phyloP scores from a whole-genome alignment of 75 land plant genomes.

The Ceratopteris richardii region DNA sequence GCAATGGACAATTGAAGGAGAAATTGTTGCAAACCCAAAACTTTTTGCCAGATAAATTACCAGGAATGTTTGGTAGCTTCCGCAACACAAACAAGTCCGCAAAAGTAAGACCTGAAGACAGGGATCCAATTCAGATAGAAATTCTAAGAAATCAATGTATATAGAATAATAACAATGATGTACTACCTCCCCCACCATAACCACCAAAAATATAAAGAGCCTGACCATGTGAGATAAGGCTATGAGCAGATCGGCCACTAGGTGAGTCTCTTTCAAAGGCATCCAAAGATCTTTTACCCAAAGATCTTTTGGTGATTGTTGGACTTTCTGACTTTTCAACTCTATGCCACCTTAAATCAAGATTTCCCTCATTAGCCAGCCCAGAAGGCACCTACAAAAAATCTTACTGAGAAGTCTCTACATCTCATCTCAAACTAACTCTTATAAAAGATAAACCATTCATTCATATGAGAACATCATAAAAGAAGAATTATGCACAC shows the following conservation, averaged over 20 bases:
- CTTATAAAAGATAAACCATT: not conserved
- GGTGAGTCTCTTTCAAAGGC: constrained; percentile 13
- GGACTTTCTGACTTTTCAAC: not conserved
- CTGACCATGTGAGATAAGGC: constrained; percentile 15
- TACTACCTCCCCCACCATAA: constrained; percentile 37
- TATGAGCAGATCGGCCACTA: constrained; percentile 36
- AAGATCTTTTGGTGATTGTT: constrained; percentile 3
- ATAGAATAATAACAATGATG: constrained; percentile 1
- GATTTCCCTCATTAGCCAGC: not conserved
- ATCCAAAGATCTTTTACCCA: not conserved
- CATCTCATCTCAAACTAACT: no score
- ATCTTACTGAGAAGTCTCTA: no score
- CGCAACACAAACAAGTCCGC: constrained; percentile 36
- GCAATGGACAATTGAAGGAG: no score
- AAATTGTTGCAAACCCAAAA: no score
- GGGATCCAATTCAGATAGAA: not conserved
- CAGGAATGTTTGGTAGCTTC: constrained; percentile 20
- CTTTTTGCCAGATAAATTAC: no score
- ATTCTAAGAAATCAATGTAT: constrained; percentile 5
- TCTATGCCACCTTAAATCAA: constrained; percentile 7
- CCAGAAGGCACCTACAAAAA: constrained; percentile 6
- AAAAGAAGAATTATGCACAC: no score
- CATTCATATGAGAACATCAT: no score
- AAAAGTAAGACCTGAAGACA: constrained; percentile 26
- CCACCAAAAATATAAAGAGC: constrained; percentile 39